These are phyloP conservation scores for Albophoma yamanashiensis DNA, from an alignment of 2,329 filamentous ascomycete genomes.

Conservation along the genomic window DNA sequence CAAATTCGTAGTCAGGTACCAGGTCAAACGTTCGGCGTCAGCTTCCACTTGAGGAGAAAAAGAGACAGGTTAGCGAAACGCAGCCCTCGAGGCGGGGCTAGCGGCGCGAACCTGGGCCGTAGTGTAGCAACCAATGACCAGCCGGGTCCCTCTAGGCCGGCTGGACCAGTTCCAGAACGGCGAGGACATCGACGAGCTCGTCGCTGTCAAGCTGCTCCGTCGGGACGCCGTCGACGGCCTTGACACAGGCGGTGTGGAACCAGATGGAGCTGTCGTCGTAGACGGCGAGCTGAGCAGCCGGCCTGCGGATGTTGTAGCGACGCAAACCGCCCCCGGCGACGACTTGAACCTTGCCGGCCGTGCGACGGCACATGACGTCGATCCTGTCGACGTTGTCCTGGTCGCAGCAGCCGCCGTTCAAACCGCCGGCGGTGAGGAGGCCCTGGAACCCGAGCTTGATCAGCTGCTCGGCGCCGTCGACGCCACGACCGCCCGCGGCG, in stretches of 20 bases:
- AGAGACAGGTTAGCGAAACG: background rate
- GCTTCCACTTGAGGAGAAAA: background rate
- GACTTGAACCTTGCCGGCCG: constrained; percentile 27
- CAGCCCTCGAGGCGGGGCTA: background rate
- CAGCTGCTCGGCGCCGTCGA: constrained; percentile 21
- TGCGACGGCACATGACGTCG: constrained; percentile 19
- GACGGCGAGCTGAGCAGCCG: constrained; percentile 16
- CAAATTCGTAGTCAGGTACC: background rate
- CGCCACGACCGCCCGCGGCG: constrained; percentile 13
- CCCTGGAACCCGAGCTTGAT: constrained; percentile 34
- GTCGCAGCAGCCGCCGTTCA: constrained; percentile 19
- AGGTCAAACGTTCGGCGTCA: background rate
- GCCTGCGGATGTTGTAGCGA: constrained; percentile 22
- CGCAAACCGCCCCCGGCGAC: constrained; percentile 43
- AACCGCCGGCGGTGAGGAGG: constrained; percentile 42
- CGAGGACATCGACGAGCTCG: constrained; percentile 12
- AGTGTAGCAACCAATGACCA: constrained; percentile 14
- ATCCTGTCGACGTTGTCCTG: constrained; percentile 27
- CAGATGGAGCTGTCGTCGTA: constrained; percentile 18
- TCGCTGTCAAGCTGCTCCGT: constrained; percentile 14
- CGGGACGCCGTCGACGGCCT: constrained; percentile 2
- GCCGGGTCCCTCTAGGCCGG: constrained; percentile 17
- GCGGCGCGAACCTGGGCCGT: background rate
- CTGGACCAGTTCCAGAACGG: constrained; percentile 9
- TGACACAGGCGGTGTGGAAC: constrained; percentile 35